Evolutionary conservation across 345 rosid species (phyloP).

Genomic region (Corymbia maculata): DNA sequence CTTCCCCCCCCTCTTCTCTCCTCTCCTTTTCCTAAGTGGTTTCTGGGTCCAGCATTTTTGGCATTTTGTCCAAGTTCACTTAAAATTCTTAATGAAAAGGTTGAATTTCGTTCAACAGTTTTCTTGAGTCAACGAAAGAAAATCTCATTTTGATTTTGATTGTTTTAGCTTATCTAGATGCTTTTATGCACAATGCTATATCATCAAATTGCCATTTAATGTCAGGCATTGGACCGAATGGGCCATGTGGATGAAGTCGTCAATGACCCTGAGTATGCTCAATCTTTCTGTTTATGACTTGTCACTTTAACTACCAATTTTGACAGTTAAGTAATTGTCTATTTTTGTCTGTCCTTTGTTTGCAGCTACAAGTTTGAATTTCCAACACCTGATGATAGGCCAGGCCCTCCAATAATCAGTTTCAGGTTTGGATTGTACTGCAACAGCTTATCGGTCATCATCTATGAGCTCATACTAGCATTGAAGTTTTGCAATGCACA

Average conservation of each 20-base stretch:
- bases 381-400: constrained; percentile 98
- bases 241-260: constrained; percentile 88
- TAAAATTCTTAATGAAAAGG: neutral
- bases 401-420: constrained; percentile 96
- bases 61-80: neutral
- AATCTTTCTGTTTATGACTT: neutral
- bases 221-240: constrained; percentile 86
- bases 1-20: neutral
- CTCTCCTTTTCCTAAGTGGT: neutral
- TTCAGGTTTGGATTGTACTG: constrained; percentile 58
- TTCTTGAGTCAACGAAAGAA: neutral
- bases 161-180: neutral
- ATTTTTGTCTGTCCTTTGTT: constrained; percentile 1
- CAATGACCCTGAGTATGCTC: constrained; percentile 90
- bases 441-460: neutral
- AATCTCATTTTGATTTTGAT: neutral
- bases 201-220: neutral
- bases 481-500: neutral
- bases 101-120: neutral
- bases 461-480: neutral
- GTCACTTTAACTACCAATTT: neutral
- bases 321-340: neutral
- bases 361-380: constrained; percentile 97
- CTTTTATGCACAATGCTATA: neutral
- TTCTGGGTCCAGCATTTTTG: neutral